phyloP scores from a whole-genome alignment of 805 yeast species.

The Torulaspora gathmanii region DNA sequence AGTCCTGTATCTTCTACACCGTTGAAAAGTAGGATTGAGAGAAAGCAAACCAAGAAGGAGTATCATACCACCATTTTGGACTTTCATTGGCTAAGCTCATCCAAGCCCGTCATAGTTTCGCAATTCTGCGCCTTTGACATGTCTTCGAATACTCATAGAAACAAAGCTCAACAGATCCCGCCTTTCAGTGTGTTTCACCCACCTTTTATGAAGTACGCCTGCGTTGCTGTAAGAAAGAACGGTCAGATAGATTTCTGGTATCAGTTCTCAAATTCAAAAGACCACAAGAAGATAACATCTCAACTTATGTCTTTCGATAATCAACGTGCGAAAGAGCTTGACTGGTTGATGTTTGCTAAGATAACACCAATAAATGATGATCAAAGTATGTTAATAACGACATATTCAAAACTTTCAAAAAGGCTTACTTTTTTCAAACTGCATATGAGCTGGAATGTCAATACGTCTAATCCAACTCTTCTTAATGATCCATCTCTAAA shows the following conservation, averaged over 20 bases:
- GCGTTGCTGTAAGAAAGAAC: conserved; percentile 33
- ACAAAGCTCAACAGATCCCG: conserved; percentile 33
- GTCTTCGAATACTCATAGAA: conserved; percentile 27
- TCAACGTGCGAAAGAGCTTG: conserved; percentile 26
- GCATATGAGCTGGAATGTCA: conserved; percentile 33
- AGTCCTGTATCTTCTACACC: conserved; percentile 17
- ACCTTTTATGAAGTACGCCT: conserved; percentile 37
- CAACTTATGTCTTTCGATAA: conserved; percentile 26
- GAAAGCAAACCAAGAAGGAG: conserved; percentile 37
- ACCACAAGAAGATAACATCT: conserved; percentile 34
- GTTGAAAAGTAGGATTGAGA: conserved; percentile 36
- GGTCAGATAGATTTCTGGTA: conserved; percentile 38
- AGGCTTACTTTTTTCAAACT: conserved; percentile 31
- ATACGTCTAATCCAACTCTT: conserved; percentile 21
- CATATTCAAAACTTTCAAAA: conserved; percentile 27
- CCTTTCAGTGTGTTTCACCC: conserved; percentile 37
- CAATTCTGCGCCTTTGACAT: conserved; percentile 33
- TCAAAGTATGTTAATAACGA: conserved; percentile 30
- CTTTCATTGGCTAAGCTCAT: conserved; percentile 42
- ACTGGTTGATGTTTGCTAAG: conserved; percentile 33
- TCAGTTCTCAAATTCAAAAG: conserved; percentile 37
- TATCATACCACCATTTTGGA: conserved; percentile 36
- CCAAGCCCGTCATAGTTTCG: conserved; percentile 34
- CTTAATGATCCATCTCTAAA: conserved; percentile 33
- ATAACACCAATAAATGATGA: conserved; percentile 34